A percentile compares a stretch with the other conserved stretches of the same genome.
Evolutionary conservation across 257 asterid genomes (phyloP).

Genomic region (Ligustrum vulgare): DNA sequence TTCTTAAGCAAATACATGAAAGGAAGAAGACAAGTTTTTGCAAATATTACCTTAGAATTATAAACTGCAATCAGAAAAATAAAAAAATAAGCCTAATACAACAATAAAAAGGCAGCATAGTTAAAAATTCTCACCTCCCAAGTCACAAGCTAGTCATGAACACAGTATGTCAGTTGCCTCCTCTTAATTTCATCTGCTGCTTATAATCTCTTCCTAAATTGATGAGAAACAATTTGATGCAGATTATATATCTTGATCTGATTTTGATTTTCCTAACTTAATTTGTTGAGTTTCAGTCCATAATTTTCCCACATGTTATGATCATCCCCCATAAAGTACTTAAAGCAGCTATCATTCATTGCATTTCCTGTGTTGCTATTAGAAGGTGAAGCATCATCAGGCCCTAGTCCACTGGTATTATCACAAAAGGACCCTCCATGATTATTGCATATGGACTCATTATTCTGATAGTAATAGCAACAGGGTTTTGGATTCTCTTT

Average conservation of each 20-base stretch:
- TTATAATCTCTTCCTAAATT: background rate
- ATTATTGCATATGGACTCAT: constrained; percentile 34
- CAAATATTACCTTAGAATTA: background rate
- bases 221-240: background rate
- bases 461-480: constrained; percentile 22
- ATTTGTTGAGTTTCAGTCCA: constrained; percentile 38
- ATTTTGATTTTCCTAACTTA: constrained; percentile 12
- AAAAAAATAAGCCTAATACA: background rate
- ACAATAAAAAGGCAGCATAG: background rate
- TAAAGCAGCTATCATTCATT: constrained; percentile 53
- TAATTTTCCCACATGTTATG: constrained; percentile 47
- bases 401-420: constrained; percentile 8
- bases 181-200: background rate
- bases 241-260: background rate
- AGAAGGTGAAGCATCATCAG: constrained; percentile 17
- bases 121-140: constrained; percentile 6
- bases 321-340: constrained; percentile 76
- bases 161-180: background rate
- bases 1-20: constrained; percentile 1
- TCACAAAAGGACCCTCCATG: constrained; percentile 19
- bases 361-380: background rate
- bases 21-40: background rate
- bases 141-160: constrained; percentile 3
- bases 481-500: constrained; percentile 53
- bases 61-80: background rate